phyloP scores from a whole-genome alignment of 768 basidiomycete genomes.

The Neoboletus magnificus region DNA sequence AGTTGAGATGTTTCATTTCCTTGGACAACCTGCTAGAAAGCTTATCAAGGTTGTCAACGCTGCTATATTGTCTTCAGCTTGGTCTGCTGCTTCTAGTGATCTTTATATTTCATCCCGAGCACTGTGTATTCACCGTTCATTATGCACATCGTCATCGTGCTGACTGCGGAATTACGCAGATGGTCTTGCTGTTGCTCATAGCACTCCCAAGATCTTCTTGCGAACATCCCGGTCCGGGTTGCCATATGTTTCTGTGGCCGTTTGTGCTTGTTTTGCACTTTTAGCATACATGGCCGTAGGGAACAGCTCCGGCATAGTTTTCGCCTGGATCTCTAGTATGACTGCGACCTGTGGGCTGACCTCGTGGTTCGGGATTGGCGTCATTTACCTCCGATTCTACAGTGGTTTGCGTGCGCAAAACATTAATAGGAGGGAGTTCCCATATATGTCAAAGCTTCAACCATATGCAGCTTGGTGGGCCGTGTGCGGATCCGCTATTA shows the following conservation, averaged over 20 bases:
- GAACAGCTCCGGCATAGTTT: constrained; percentile 35
- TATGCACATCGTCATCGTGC: not conserved
- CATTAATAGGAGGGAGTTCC: constrained; percentile 42
- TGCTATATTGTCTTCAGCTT: constrained; percentile 41
- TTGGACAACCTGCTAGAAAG: not conserved
- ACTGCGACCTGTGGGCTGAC: constrained; percentile 38
- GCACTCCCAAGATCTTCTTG: constrained; percentile 50
- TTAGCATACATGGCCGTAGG: constrained; percentile 40
- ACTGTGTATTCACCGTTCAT: constrained; percentile 22
- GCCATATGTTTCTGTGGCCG: constrained; percentile 39
- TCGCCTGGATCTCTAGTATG: constrained; percentile 37
- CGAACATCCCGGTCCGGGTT: constrained; percentile 37
- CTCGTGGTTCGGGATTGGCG: constrained; percentile 40
- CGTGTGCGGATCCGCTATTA: constrained; percentile 21
- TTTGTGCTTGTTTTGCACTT: constrained; percentile 29
- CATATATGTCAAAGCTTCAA: constrained; percentile 36
- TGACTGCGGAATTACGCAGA: constrained; percentile 36
- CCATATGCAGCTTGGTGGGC: constrained; percentile 41
- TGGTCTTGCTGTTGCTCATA: constrained; percentile 46
- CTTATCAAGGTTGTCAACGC: constrained; percentile 28
- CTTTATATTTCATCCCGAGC: constrained; percentile 35
- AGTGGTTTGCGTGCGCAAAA: constrained; percentile 47
- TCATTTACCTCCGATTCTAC: constrained; percentile 46
- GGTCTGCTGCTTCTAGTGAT: constrained; percentile 37
- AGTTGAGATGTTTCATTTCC: constrained; percentile 2